Evolutionary conservation across 2,329 filamentous ascomycete genomes (phyloP), one percentile per base, ranked within the genome.

Genomic region (Domatiomyces globalis): DNA sequence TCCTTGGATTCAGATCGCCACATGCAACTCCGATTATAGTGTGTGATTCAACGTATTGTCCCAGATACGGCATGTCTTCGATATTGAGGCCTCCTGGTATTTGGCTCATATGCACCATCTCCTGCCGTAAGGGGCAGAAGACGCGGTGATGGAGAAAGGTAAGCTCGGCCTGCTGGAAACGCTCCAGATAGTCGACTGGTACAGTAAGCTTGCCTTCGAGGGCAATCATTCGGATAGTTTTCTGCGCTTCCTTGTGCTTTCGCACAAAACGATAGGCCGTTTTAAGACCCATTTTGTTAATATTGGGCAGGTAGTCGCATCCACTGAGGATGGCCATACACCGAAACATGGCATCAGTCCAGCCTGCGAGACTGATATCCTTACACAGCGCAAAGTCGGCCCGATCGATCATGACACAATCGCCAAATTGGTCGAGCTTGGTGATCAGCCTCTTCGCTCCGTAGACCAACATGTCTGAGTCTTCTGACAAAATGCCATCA

Each of bases 71-170:
- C 75, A 95, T 82, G 43, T 84, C 78, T 8, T 81, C 78, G 0
- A 82, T 71, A 20, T 81, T 77, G 19, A 87, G 65, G 4, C 78
- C 78, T 5, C 76, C 70, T 0, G 80, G 77, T 0, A 83, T 76
- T 12, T 80, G 73, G 1, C 81, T 92, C 53, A 95, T 73, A 54
- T 87, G 81, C 43, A 95, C 85, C 45, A 96, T 68, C 55, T 80
- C 71, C 52, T 82, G 74, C 43, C 77, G 74, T 39, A 74, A 71
- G 0, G 90, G 88, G 64, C 90, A 96, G 66, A 86, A 98, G 2
- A 96, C 90, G 69, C 92, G 85, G 69, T 95, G 92, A 63, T 96
- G 85, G 17, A 95, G 70, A 63, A 98, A 98, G 0, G 92, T 96
- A 59, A 86, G 73, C 66, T 98, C 92, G 0, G 92, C 92, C 64